Percentiles rank a stretch among this genome's conserved stretches.
phyloP scores from a whole-genome alignment of 2,329 filamentous ascomycete genomes.

The Aspergillus puulaauensis region DNA sequence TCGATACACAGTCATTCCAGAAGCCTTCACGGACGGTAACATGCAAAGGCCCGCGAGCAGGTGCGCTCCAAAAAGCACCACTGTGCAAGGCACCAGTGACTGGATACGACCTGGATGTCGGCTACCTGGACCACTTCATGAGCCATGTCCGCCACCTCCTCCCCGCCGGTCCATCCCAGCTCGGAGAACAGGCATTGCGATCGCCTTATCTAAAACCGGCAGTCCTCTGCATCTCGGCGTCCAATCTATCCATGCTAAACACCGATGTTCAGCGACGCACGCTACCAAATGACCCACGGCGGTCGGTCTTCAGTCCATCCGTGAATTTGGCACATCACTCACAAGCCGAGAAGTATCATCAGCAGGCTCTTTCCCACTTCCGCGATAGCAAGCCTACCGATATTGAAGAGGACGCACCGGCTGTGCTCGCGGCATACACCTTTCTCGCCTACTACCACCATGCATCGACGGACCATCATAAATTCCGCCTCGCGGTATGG shows the following conservation, averaged over 20 bases:
- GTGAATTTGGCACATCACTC: background rate
- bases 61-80: background rate
- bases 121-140: background rate
- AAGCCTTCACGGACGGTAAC: background rate
- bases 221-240: slow-evolving; percentile 14
- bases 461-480: slow-evolving; percentile 14
- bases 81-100: background rate
- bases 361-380: background rate
- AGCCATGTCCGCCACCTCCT: background rate
- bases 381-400: background rate
- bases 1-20: background rate
- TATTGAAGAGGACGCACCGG: background rate
- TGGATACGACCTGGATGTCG: background rate
- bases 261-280: slow-evolving; percentile 8
- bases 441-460: slow-evolving; percentile 18
- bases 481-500: slow-evolving; percentile 12
- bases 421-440: slow-evolving; percentile 1
- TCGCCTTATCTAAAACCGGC: slow-evolving; percentile 3
- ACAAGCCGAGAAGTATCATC: background rate
- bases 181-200: background rate
- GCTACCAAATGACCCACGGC: background rate
- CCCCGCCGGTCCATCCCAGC: background rate
- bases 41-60: too few relatives aligned
- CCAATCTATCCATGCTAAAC: slow-evolving; percentile 17
- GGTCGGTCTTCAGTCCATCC: background rate